These are phyloP conservation scores for Quercus phellos DNA, from an alignment of 331 rosid species.

Conservation along the genomic window DNA sequence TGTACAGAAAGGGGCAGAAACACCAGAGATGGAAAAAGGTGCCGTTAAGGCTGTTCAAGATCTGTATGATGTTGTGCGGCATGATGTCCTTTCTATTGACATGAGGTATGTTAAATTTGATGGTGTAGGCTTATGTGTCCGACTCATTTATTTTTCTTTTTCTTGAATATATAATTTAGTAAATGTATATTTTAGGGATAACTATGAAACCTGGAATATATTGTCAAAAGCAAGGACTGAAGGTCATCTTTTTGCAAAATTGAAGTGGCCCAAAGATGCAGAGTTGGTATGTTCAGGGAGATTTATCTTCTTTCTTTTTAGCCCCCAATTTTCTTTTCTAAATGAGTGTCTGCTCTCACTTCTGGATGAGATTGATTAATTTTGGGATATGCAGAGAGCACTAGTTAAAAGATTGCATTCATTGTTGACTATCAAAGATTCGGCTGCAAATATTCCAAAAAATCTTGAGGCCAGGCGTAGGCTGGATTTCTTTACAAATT, in stretches of 20 bases:
- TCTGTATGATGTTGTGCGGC: constrained; percentile 73
- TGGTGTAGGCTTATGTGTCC: neutral
- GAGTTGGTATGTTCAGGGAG: constrained; percentile 51
- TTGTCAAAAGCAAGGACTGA: constrained; percentile 66
- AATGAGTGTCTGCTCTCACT: neutral
- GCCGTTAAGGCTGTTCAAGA: constrained; percentile 86
- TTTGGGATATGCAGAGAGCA: constrained; percentile 40
- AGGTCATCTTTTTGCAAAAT: constrained; percentile 69
- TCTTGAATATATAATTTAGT: neutral
- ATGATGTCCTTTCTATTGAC: constrained; percentile 58
- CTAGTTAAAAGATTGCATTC: constrained; percentile 82
- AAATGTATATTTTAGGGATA: constrained; percentile 39
- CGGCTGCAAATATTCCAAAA: constrained; percentile 80
- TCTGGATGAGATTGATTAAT: constrained; percentile 21
- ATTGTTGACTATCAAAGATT: constrained; percentile 80
- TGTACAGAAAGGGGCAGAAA: constrained; percentile 57
- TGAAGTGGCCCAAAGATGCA: constrained; percentile 75
- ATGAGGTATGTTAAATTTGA: constrained; percentile 54
- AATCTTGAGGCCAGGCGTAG: constrained; percentile 94
- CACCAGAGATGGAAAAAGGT: constrained; percentile 60
- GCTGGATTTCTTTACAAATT: constrained; percentile 77
- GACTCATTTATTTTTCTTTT: neutral
- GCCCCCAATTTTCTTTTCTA: neutral
- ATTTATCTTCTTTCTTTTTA: constrained; percentile 4
- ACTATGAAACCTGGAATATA: constrained; percentile 66